A percentile compares a stretch with the other conserved stretches of the same genome.
Evolutionary conservation across 2,329 filamentous ascomycete genomes (phyloP).

Genomic region (Zymoseptoria tritici): DNA sequence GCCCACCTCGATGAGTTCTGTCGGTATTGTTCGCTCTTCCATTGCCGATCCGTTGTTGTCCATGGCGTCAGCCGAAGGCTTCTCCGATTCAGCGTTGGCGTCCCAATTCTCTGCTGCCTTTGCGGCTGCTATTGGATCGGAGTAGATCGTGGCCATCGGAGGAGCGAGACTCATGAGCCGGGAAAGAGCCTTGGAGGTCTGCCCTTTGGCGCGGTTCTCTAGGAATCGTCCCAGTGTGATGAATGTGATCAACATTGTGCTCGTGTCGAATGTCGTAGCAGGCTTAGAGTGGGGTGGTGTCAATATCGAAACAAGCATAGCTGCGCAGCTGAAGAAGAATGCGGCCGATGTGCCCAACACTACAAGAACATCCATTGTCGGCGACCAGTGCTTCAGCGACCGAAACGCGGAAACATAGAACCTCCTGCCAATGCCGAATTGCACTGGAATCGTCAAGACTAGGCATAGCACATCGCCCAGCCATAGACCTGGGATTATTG

Average conservation of each 20-base stretch:
- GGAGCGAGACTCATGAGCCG: conserved; percentile 91
- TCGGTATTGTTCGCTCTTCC: conserved; percentile 83
- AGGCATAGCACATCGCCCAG: conserved; percentile 83
- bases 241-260: conserved; percentile 96
- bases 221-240: conserved; percentile 84
- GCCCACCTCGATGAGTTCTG: conserved; percentile 86
- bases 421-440: conserved; percentile 90
- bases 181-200: conserved; percentile 90
- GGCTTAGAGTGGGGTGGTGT: conserved; percentile 71
- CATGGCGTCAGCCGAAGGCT: conserved; percentile 40
- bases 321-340: conserved; percentile 87
- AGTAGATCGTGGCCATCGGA: conserved; percentile 94
- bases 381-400: conserved; percentile 79
- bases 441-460: conserved; percentile 78
- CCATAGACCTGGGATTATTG: conserved; percentile 67
- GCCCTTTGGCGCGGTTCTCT: conserved; percentile 90
- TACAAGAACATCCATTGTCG: conserved; percentile 96
- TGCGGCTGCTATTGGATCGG: conserved; percentile 85
- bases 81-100: conserved; percentile 27
- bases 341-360: conserved; percentile 89
- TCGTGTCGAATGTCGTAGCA: conserved; percentile 90
- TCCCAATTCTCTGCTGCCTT: conserved; percentile 81
- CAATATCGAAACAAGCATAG: conserved; percentile 76
- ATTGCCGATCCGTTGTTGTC: conserved; percentile 51
- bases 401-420: conserved; percentile 95